Evolutionary conservation across 768 basidiomycete genomes (phyloP), one percentile per base, ranked within the genome.

Genomic region (Pleurotus cornucopiae): DNA sequence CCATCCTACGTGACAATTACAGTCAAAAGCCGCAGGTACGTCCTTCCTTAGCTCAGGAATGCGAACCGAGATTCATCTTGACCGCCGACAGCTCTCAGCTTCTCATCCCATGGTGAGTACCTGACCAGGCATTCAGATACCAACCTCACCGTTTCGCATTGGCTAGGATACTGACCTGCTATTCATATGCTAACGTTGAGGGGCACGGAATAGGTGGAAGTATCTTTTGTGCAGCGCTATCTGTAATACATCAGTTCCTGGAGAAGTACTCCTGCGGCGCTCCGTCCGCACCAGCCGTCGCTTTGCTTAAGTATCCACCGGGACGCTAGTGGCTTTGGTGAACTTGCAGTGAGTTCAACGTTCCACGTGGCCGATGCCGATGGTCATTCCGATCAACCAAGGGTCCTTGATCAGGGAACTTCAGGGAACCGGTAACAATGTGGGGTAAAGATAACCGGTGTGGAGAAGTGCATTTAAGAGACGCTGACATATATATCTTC

Each of bases 11-110:
- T 18, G 59, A 64, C 56, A 76, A 78, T 55, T 84, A 83, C 58
- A 76, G 68, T 43, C 82, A 84, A 70, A 84, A 81, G 64, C 83
- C 83, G 2, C 83, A 83, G 73, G 69, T 83, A 54, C 74, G 79
- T 34, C 14, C 54, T 71, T 73, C 12, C 72, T 30, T 38, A 34
- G 21, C 2, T 30, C 30, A 18, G 16, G 14, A 40, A 1, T 14
- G 16, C 9, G 6, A n/a, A 34, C 7, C 30, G 30, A 34, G 7
- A 34, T 11, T 34, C 40, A 21, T 16, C 46, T 6, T 21, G 30
- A 11, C 7, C 3, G 30, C 30, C 30, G 46, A 7, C 14, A 49
- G 48, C 21, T 49, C 30, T 49, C 48, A 12, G 38, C 30, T 34
- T 49, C 48, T 6, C 48, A 49, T 34, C 48, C 48, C 14, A 49